phyloP scores from a whole-genome alignment of 306 rosid genomes.

The Begonia fuchsioides region DNA sequence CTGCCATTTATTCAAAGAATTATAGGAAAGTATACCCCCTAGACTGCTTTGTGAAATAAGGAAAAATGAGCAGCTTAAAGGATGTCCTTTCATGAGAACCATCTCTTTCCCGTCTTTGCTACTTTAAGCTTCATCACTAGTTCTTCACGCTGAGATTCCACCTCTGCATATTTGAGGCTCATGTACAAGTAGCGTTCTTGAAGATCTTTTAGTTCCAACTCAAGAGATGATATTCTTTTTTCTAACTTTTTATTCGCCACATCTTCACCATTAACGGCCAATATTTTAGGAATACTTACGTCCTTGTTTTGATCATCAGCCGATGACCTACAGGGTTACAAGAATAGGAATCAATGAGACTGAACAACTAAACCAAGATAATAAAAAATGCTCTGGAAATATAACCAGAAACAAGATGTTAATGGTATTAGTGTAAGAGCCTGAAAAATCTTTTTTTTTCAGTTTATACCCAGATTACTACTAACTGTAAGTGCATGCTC shows the following conservation, averaged over 20 bases:
- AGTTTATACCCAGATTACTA: no score
- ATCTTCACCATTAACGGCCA: slow-evolving; percentile 30
- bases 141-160: slow-evolving; percentile 79
- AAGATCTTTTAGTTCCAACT: slow-evolving; percentile 69
- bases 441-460: no score
- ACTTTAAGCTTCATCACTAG: slow-evolving; percentile 77
- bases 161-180: slow-evolving; percentile 94
- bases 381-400: no score
- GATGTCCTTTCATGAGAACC: slow-evolving; percentile 33
- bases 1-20: slow-evolving; percentile 17
- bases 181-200: slow-evolving; percentile 70
- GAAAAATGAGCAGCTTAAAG: slow-evolving; percentile 4
- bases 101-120: slow-evolving; percentile 39
- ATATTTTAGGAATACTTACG: slow-evolving; percentile 18
- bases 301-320: slow-evolving; percentile 28
- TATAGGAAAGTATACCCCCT: slow-evolving; percentile 21
- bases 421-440: no score
- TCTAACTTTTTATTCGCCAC: slow-evolving; percentile 45
- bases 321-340: slow-evolving; percentile 26
- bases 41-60: slow-evolving; percentile 15
- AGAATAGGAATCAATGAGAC: no score
- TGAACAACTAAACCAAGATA: no score
- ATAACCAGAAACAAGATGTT: no score
- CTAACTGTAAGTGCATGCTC: no score
- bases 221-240: slow-evolving; percentile 49